A percentile compares a stretch with the other conserved stretches of the same genome.
These are phyloP conservation scores for Penicillium lividum DNA, from an alignment of 495 filamentous ascomycete genomes.

Conservation along the genomic window DNA sequence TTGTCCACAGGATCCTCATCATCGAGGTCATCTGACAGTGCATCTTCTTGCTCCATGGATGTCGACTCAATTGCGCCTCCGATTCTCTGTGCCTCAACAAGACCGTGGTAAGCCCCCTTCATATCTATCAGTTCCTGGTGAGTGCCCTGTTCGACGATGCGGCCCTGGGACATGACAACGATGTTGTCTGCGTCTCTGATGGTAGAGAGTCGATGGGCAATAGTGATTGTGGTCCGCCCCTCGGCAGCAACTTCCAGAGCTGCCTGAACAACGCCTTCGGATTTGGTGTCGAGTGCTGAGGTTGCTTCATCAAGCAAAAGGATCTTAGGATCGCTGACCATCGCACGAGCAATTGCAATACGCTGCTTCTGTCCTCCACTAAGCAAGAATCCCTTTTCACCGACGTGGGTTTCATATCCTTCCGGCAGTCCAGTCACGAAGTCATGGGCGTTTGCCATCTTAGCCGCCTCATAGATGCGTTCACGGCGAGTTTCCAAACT, in stretches of 20 bases:
- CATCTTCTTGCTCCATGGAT: constrained; percentile 22
- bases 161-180: constrained; percentile 78
- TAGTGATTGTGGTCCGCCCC: constrained; percentile 90
- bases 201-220: constrained; percentile 88
- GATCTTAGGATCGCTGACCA: constrained; percentile 88
- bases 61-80: constrained; percentile 58
- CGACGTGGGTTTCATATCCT: constrained; percentile 87
- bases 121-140: constrained; percentile 66
- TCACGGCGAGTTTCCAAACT: constrained; percentile 61
- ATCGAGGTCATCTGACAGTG: no score
- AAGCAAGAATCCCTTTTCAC: constrained; percentile 84
- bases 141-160: constrained; percentile 65
- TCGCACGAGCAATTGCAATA: constrained; percentile 79
- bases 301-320: constrained; percentile 91
- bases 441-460: constrained; percentile 86
- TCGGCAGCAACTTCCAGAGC: constrained; percentile 79
- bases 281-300: constrained; percentile 84
- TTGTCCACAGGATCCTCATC: not conserved
- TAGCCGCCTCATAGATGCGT: constrained; percentile 71
- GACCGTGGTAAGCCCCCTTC: constrained; percentile 56
- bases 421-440: constrained; percentile 79
- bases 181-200: constrained; percentile 92
- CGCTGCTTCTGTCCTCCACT: constrained; percentile 94
- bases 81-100: constrained; percentile 64
- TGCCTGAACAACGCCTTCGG: constrained; percentile 87